A percentile compares a stretch with the other conserved stretches of the same genome.
Conservation (phyloP, 108 stramenopile species). For the Cyclotella sp. region DNA sequence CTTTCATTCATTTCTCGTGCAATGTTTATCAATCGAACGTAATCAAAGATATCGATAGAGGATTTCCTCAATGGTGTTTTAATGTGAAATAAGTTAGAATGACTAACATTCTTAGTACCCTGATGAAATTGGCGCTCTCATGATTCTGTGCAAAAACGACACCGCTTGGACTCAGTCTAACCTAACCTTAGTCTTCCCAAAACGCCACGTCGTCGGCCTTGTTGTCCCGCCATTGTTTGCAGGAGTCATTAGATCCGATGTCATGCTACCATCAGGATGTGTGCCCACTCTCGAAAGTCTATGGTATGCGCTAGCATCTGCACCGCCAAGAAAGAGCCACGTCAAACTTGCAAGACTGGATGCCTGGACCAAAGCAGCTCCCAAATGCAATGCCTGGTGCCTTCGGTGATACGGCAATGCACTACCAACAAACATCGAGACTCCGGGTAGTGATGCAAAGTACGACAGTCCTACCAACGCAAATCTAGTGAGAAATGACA, state of each 20-base stretch:
- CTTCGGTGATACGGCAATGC: slow-evolving; percentile 69
- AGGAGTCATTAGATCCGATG: slow-evolving; percentile 24
- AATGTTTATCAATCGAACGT: slow-evolving; percentile 16
- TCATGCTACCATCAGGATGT: slow-evolving; percentile 35
- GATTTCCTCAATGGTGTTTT: neutral
- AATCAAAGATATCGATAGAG: neutral
- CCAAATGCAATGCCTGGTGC: slow-evolving; percentile 71
- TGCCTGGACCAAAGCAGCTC: slow-evolving; percentile 67
- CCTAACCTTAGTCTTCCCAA: slow-evolving; percentile 50
- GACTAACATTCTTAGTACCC: neutral
- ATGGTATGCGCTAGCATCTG: slow-evolving; percentile 72
- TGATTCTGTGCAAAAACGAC: neutral
- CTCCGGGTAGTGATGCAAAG: slow-evolving; percentile 75
- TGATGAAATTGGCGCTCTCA: neutral
- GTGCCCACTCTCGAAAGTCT: slow-evolving; percentile 48
- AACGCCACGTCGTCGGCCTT: slow-evolving; percentile 34
- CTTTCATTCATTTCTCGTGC: slow-evolving; percentile 47
- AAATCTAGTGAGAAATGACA: slow-evolving; percentile 70
- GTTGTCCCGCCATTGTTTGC: slow-evolving; percentile 1
- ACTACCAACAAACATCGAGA: slow-evolving; percentile 63
- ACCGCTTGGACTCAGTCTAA: slow-evolving; percentile 21
- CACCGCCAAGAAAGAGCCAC: slow-evolving; percentile 75
- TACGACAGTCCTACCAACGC: slow-evolving; percentile 72
- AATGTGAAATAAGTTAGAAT: neutral
- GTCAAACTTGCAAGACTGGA: slow-evolving; percentile 67